A percentile compares a stretch with the other conserved stretches of the same genome.
These are phyloP conservation scores for Cutaneotrichosporon cyanovorans DNA, from an alignment of 1,284 basidiomycete genomes.

Conservation along the genomic window DNA sequence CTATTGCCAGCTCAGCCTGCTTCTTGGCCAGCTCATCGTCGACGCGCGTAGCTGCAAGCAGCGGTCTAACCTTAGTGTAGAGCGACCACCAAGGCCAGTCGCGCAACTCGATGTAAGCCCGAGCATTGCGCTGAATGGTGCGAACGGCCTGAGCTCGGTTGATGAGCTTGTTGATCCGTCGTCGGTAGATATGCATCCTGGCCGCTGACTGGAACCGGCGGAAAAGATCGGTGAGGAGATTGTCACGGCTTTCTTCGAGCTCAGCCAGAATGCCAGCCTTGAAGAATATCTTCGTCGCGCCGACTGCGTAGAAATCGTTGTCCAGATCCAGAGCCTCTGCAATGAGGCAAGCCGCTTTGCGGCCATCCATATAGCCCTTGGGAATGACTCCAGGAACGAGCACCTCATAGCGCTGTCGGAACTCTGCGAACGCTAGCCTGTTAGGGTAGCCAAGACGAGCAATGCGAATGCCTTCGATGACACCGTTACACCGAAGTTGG, in stretches of 20 bases:
- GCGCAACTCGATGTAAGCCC: constrained; percentile 76
- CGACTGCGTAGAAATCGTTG: constrained; percentile 76
- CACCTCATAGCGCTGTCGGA: constrained; percentile 93
- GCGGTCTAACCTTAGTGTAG: constrained; percentile 88
- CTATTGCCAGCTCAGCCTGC: constrained; percentile 72
- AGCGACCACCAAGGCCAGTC: constrained; percentile 99
- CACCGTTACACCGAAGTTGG: constrained; percentile 96
- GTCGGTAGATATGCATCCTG: constrained; percentile 73
- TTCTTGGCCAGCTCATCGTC: constrained; percentile 88
- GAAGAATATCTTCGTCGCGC: constrained; percentile 98
- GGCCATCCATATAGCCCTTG: constrained; percentile 92
- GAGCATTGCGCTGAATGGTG: constrained; percentile 88
- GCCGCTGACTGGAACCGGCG: constrained; percentile 78
- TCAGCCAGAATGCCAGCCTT: constrained; percentile 98
- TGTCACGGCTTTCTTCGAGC: constrained; percentile 86
- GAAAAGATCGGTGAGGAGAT: constrained; percentile 80
- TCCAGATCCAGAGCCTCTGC: constrained; percentile 84
- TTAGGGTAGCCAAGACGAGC: constrained; percentile 97
- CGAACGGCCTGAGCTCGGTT: constrained; percentile 86
- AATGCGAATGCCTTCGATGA: constrained; percentile 96
- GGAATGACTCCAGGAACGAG: constrained; percentile 88
- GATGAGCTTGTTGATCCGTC: constrained; percentile 91
- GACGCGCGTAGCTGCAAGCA: constrained; percentile 83
- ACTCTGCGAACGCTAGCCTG: constrained; percentile 91
- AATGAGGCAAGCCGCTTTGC: constrained; percentile 90